Evolutionary conservation across 139 green algal species (phyloP).

Genomic region (Limnomonas spitsbergensis): DNA sequence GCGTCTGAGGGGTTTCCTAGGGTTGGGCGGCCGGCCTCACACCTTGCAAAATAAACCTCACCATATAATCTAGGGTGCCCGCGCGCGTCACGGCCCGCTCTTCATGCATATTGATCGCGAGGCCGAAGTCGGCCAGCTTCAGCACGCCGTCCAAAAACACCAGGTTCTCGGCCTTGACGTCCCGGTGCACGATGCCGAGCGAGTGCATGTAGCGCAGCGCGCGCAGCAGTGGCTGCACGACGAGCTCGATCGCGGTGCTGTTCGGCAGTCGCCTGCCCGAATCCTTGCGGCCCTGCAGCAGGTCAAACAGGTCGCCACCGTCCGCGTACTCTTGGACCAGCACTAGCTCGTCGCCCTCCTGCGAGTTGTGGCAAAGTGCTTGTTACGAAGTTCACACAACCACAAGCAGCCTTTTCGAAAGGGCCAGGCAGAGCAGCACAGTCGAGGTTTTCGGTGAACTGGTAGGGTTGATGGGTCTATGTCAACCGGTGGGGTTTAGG

Average conservation of each 20-base stretch:
- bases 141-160: constrained; percentile 59
- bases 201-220: background rate
- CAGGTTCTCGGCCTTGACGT: constrained; percentile 73
- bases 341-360: background rate
- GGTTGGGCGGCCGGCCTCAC: no score
- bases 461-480: no score
- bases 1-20: no score
- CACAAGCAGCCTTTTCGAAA: no score
- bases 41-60: no score
- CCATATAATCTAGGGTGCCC: constrained; percentile 54
- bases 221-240: background rate
- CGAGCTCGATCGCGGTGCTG: background rate
- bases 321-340: constrained; percentile 4
- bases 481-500: no score
- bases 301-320: background rate
- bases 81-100: constrained; percentile 57
- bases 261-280: background rate
- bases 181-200: constrained; percentile 29
- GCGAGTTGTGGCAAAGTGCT: background rate
- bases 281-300: background rate
- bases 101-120: constrained; percentile 57
- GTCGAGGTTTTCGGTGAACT: no score
- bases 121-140: constrained; percentile 79
- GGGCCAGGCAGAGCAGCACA: no score
- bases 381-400: no score